phyloP scores from a whole-genome alignment of 768 basidiomycete genomes.

The Sporobolomyces roseus region DNA sequence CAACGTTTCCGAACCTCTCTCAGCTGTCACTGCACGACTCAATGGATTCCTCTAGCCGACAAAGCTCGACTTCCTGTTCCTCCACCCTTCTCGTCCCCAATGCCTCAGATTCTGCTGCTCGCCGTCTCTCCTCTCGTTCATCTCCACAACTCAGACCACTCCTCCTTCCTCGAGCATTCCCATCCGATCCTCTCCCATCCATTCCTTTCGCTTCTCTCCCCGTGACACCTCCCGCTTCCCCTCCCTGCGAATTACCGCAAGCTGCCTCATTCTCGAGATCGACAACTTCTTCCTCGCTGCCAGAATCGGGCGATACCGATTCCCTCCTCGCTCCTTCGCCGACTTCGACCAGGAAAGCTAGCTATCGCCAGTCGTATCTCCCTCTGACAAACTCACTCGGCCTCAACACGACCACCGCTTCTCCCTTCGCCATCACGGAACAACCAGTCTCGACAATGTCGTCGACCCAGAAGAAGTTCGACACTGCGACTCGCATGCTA shows the following conservation, averaged over 20 bases:
- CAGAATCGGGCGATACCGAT: background rate
- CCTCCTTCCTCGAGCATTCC: background rate
- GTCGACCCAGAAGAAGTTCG: constrained; percentile 4
- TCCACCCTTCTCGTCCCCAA: no score
- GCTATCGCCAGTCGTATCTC: background rate
- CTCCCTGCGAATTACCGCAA: background rate
- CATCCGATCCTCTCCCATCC: background rate
- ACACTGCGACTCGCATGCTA: constrained; percentile 4
- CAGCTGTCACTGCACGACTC: no score
- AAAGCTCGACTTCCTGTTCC: no score
- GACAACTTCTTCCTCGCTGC: background rate
- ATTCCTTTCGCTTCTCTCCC: constrained; percentile 1
- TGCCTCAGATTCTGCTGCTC: background rate
- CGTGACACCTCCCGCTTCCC: constrained; percentile 5
- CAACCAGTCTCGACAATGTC: background rate
- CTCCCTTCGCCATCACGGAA: background rate
- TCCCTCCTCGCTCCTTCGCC: constrained; percentile 2
- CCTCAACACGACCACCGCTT: background rate
- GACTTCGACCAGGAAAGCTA: background rate
- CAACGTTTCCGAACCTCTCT: no score
- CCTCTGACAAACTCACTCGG: constrained; percentile 1
- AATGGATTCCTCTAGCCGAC: no score
- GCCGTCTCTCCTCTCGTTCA: constrained; percentile 2
- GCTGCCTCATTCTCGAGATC: no score
- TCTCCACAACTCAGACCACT: constrained; percentile 6